Evolutionary conservation across 208 protist species (phyloP).

Genomic region (Trypanosoma lewisi): DNA sequence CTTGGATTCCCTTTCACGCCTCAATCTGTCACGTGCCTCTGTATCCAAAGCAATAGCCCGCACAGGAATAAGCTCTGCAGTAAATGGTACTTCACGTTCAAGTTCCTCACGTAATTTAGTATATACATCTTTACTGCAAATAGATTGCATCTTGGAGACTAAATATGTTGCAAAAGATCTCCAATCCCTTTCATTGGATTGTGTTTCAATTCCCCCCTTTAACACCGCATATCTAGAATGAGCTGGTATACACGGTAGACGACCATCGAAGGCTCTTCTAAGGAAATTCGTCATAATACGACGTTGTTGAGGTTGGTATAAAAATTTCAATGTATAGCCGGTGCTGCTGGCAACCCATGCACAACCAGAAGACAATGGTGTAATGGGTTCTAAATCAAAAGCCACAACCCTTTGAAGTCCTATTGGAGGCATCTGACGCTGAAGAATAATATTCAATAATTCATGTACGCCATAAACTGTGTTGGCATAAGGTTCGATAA

Average conservation of each 20-base stretch:
- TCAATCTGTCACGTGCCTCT: conserved; percentile 54
- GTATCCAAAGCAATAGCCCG: conserved; percentile 52
- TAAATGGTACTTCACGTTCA: conserved; percentile 77
- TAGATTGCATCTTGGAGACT: conserved; percentile 54
- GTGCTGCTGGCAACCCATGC: conserved; percentile 81
- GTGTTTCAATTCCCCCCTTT: conserved; percentile 75
- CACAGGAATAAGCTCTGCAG: conserved; percentile 80
- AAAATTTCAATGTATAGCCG: conserved; percentile 66
- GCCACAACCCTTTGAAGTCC: conserved; percentile 79
- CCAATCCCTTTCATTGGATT: conserved; percentile 72
- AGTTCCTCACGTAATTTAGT: conserved; percentile 45
- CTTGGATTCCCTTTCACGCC: conserved; percentile 72
- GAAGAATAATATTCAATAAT: conserved; percentile 55
- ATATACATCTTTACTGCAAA: conserved; percentile 32
- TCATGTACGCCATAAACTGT: conserved; percentile 65
- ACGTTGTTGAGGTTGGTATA: conserved; percentile 74
- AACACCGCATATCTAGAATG: conserved; percentile 73
- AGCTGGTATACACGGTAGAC: conserved; percentile 51
- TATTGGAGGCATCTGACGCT: conserved; percentile 42
- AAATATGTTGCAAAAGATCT: conserved; percentile 83
- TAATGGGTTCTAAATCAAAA: conserved; percentile 76
- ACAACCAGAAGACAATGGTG: conserved; percentile 56
- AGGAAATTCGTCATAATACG: conserved; percentile 54
- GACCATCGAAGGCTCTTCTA: conserved; percentile 72
- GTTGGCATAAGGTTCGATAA: conserved; percentile 72